These are phyloP conservation scores for Paramecium biaurelia DNA, from an alignment of 73 alveolate genomes.

Conservation along the genomic window DNA sequence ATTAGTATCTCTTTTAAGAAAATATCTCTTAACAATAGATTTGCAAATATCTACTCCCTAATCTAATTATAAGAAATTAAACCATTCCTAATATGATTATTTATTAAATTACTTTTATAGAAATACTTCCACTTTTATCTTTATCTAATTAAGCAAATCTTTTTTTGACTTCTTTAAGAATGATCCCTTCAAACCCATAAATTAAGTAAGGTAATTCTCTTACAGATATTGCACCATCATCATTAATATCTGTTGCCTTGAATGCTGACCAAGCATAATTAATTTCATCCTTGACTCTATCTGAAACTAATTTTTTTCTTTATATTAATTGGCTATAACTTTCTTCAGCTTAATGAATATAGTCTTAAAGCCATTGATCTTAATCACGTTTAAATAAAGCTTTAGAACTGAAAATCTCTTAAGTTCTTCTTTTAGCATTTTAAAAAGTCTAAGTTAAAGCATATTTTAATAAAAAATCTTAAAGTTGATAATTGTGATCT, in stretches of 20 bases:
- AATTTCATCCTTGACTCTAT: neutral
- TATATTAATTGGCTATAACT: neutral
- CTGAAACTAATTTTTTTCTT: neutral
- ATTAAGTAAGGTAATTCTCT: conserved; percentile 12
- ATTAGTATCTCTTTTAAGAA: neutral
- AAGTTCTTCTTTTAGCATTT: conserved; percentile 12
- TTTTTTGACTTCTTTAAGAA: neutral
- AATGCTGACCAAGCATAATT: neutral
- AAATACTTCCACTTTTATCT: neutral
- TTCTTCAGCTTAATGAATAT: neutral
- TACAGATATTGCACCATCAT: neutral
- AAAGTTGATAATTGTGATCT: neutral
- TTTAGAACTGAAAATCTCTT: neutral
- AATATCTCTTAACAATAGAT: neutral
- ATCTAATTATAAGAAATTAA: neutral
- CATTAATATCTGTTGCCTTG: conserved; percentile 9
- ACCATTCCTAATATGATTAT: conserved; percentile 17
- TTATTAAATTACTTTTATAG: neutral
- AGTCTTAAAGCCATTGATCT: neutral
- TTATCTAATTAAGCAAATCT: neutral
- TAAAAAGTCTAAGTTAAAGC: neutral
- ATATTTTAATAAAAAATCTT: conserved; percentile 1
- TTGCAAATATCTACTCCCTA: neutral
- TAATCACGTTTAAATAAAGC: neutral
- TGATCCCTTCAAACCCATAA: neutral